Evolutionary conservation across 441 rosid genomes (phyloP), one percentile per base, ranked within the genome.

Genomic region (Flueggea neowawraea): DNA sequence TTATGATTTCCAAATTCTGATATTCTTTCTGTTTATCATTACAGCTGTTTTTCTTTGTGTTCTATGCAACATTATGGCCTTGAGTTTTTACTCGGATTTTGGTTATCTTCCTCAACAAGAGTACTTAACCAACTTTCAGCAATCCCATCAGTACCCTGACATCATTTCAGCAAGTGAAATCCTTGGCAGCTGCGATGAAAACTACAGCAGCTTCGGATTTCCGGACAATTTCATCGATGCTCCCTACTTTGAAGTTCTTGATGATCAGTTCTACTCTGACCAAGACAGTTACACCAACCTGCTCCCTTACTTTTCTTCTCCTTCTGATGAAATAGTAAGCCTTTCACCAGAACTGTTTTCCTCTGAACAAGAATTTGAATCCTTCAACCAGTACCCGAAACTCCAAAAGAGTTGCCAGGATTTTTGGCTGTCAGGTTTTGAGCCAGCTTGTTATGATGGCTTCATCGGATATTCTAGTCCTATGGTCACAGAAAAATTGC

Each of bases 81-180:
- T 71, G 57, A 81, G 84, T 65, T 81, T 68, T 50, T 83, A 72
- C 65, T 65, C 81, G 43, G 77, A 63, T 54, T 49, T 56, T 48
- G 80, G 73, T 41, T 36, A 36, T 36, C 41, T 36, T 8, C 28
- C 28, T 22, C 41, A 36, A 5, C 41, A 36, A 36, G 41, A 36
- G 41, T 36, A 36, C 41, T 8, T 36, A 5, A 36, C 41, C 41
- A 36, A 36, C 41, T 36, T 1, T 36, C 41, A 36, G 41, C 41
- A 36, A 8, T 10, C 50, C 4, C 45, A 69, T 44, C 78, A 77
- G 67, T 75, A 71, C 61, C 63, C 8, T 60, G 58, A 31, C 54
- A 10, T 14, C 50, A 11, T 9, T 10, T 47, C 50, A 12, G 50
- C 12, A 4, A 10, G 69, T 57, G 6, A 58, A 57, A 16, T 31